A percentile compares a stretch with the other conserved stretches of the same genome.
Conservation (phyloP, 192 early-diverging fungal species). For the Nowakowskiella sp. region DNA sequence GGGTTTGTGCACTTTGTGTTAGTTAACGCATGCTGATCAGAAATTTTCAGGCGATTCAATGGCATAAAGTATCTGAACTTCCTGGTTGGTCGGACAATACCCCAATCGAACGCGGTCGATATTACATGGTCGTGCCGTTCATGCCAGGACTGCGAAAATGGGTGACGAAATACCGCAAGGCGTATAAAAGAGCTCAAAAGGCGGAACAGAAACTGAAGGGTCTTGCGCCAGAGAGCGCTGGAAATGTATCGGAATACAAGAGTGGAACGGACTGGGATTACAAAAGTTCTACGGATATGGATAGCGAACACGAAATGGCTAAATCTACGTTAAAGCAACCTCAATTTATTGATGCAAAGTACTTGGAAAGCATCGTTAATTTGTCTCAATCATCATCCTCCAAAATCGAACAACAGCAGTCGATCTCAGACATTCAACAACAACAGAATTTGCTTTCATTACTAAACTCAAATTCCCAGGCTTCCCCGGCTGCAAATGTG, state of each 20-base stretch:
- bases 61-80: slow-evolving; percentile 33
- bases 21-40: neutral
- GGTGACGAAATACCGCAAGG: slow-evolving; percentile 27
- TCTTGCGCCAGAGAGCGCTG: too few relatives aligned
- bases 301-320: slow-evolving; percentile 20
- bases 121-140: slow-evolving; percentile 44
- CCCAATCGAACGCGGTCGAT: slow-evolving; percentile 20
- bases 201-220: slow-evolving; percentile 20
- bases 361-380: slow-evolving; percentile 9
- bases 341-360: neutral
- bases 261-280: neutral
- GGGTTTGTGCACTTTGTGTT: slow-evolving; percentile 33
- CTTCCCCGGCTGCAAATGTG: too few relatives aligned
- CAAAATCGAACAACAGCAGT: slow-evolving; percentile 11
- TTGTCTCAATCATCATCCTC: neutral
- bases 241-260: too few relatives aligned
- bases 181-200: slow-evolving; percentile 23
- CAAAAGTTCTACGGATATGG: slow-evolving; percentile 4
- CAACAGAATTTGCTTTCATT: too few relatives aligned
- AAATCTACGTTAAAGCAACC: neutral
- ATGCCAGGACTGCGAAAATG: slow-evolving; percentile 30
- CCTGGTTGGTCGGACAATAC: slow-evolving; percentile 17
- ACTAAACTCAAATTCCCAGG: too few relatives aligned
- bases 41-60: slow-evolving; percentile 32
- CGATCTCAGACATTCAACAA: slow-evolving; percentile 15